Evolutionary conservation across 2,329 filamentous ascomycete species (phyloP).

Genomic region (Clarireedia hainanense): DNA sequence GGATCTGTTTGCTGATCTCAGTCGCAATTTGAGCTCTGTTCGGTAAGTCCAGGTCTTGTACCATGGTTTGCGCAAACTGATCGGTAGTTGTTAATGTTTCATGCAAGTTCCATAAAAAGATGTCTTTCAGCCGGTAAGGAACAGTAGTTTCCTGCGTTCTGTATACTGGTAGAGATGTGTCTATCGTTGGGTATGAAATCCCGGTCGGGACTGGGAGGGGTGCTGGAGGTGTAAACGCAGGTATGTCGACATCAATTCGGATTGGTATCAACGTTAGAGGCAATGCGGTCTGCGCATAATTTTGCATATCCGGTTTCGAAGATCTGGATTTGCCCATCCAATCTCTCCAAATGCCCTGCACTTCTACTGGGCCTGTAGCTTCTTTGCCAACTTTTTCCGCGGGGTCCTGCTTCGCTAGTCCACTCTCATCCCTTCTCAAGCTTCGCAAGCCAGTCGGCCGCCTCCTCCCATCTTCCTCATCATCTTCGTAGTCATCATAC

Average conservation of each 20-base stretch:
- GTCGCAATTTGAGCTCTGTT: constrained; percentile 60
- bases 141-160: constrained; percentile 70
- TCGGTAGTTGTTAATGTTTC: constrained; percentile 92
- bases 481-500: constrained; percentile 76
- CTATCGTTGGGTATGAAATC: constrained; percentile 48
- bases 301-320: constrained; percentile 50
- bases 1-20: constrained; percentile 88
- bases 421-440: constrained; percentile 66
- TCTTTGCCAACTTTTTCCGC: constrained; percentile 80
- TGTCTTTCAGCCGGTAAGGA: constrained; percentile 82
- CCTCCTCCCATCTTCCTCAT: constrained; percentile 62
- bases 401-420: constrained; percentile 54
- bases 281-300: constrained; percentile 60
- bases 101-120: constrained; percentile 97
- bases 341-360: constrained; percentile 88
- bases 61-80: constrained; percentile 84
- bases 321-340: constrained; percentile 76
- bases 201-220: constrained; percentile 58
- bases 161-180: constrained; percentile 71
- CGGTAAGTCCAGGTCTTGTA: constrained; percentile 88
- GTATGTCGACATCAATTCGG: constrained; percentile 89
- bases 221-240: constrained; percentile 61
- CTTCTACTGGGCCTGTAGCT: constrained; percentile 64
- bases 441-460: constrained; percentile 76
- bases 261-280: constrained; percentile 91